Conservation (phyloP, 345 rosid genomes). For the Moricandia moricandioides region DNA sequence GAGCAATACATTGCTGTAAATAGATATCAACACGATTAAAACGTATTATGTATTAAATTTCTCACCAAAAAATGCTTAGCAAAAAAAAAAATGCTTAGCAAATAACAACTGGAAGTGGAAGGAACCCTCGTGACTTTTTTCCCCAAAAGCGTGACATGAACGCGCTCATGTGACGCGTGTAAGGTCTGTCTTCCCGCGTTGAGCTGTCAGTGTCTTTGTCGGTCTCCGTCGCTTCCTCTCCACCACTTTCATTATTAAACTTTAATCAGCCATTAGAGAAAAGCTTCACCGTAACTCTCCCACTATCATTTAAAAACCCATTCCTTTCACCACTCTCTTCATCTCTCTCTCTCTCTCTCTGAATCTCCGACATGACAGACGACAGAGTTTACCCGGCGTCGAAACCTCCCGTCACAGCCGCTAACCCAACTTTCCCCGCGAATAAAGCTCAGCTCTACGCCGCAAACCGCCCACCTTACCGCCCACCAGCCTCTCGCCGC, state of each 20-base stretch:
- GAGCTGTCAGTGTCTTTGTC: slow-evolving; percentile 39
- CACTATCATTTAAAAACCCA: neutral
- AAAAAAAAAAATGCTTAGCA: neutral
- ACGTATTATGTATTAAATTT: neutral
- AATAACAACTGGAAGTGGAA: slow-evolving; percentile 18
- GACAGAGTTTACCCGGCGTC: slow-evolving; percentile 66
- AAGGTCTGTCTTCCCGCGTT: slow-evolving; percentile 24
- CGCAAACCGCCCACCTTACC: slow-evolving; percentile 70
- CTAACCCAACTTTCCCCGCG: slow-evolving; percentile 57
- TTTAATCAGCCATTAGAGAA: neutral
- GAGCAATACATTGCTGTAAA: neutral
- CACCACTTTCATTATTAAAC: slow-evolving; percentile 13
- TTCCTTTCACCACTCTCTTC: neutral
- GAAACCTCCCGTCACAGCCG: slow-evolving; percentile 42
- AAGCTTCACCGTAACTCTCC: slow-evolving; percentile 18
- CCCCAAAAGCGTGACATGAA: neutral
- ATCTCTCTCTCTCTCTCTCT: slow-evolving; percentile 19
- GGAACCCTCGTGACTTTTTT: neutral
- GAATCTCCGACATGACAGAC: slow-evolving; percentile 43
- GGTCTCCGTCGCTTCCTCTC: slow-evolving; percentile 12
- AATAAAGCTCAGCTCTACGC: slow-evolving; percentile 68
- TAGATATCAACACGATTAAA: neutral
- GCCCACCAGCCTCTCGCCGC: slow-evolving; percentile 55
- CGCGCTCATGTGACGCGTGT: slow-evolving; percentile 28
- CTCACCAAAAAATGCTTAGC: neutral